phyloP scores from a whole-genome alignment of 2,329 filamentous ascomycete species.

The Fusarium gaditjirri region DNA sequence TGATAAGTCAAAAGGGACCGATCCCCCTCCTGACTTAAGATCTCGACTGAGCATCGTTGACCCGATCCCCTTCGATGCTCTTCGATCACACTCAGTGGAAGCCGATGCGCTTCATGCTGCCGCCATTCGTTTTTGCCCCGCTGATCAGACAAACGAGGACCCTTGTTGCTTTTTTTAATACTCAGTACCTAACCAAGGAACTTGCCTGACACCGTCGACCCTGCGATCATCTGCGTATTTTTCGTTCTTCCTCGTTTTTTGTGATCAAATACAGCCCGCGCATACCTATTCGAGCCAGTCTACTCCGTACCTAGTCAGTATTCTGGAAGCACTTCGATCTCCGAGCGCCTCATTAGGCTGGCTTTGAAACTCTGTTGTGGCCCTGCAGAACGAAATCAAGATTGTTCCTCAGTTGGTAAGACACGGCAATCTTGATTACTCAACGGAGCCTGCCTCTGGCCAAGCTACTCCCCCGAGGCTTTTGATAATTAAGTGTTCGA shows the following conservation, averaged over 20 bases:
- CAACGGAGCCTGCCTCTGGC: neutral
- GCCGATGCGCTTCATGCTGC: conserved; percentile 23
- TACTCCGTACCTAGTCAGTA: neutral
- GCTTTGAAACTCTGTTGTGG: conserved; percentile 19
- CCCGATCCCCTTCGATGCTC: conserved; percentile 24
- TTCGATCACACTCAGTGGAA: conserved; percentile 28
- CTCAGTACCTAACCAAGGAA: conserved; percentile 26
- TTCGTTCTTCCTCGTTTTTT: neutral
- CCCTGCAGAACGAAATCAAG: conserved; percentile 6
- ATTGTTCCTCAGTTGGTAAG: neutral
- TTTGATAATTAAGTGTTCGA: neutral
- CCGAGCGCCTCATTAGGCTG: neutral
- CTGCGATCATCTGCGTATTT: conserved; percentile 19
- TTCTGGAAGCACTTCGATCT: conserved; percentile 23
- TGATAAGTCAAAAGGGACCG: conserved; percentile 31
- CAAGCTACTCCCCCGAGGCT: neutral
- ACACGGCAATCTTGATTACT: conserved; percentile 7
- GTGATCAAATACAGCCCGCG: neutral
- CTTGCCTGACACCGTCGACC: conserved; percentile 25
- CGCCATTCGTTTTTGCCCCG: conserved; percentile 20
- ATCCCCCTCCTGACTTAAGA: conserved; percentile 43
- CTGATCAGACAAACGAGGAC: conserved; percentile 24
- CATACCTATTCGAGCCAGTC: neutral
- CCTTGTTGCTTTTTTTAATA: conserved; percentile 13
- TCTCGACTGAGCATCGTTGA: conserved; percentile 40